Evolutionary conservation across 2,329 filamentous ascomycete genomes (phyloP), one percentile per base, ranked within the genome.

Genomic region (Nemania sp.): DNA sequence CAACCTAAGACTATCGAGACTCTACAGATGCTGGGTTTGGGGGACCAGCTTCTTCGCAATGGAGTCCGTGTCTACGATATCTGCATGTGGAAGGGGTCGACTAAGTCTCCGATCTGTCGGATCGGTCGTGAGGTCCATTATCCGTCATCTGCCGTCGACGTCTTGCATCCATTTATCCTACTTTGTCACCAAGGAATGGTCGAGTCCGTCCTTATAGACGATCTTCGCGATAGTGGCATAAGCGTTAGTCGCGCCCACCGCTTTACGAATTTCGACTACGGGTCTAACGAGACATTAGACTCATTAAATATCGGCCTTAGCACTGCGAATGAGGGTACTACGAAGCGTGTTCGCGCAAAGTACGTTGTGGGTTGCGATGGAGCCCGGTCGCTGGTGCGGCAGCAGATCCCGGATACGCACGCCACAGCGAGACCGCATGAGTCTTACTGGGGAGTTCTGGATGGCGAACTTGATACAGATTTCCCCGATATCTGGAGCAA

Each of bases 1-100:
- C 91, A 93, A 75, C 91, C 91, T 52, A 93, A 93, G 80, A 91
- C 90, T 0, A 92, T 94, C 73, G 91, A 93, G 81, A 93, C 91
- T 0, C 87, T 93, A 73, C 87, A 88, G 69, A 91, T 93, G 79
- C 88, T 93, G 83, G 84, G 90, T 38, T 80, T 93, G n/a, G 89
- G 88, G n/a, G 90, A 93, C 70, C 82, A 87, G 1, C 79, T 93
- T 32, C 79, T 93, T 49, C 87, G 87, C 70, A 86, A 89, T 73
- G 91, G 89, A 32, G 90, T 90, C 57, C 88, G 87, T 53, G 88
- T 93, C 52, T 92, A 91, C 78, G 91, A 93, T 75, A 93, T 93
- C 68, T 85, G 88, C 51, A 93, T 93, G 77, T 93, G 91, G 90
- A 85, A 88, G 77, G 82, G 83, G 64, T 86, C 83, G 1, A 76